Conservation (phyloP, 306 rosid genomes). For the Cyamopsis tetragonoloba region DNA sequence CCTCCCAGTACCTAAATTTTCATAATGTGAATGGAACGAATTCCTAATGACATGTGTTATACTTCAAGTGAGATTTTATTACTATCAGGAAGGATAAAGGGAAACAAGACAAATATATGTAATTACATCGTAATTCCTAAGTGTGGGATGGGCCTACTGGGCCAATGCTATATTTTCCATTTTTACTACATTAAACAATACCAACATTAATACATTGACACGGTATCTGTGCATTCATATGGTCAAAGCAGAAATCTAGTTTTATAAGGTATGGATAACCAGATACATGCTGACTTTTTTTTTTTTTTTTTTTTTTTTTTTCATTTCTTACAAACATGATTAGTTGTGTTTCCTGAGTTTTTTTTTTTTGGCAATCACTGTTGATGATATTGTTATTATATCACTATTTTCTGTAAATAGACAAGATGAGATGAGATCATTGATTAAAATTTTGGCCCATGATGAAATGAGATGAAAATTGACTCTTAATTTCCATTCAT, state of each 20-base stretch:
- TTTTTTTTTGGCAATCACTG: background rate
- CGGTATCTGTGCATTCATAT: constrained; percentile 9
- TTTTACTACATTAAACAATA: too few species aligned
- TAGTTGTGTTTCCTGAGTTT: background rate
- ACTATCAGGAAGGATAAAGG: too few species aligned
- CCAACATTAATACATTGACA: too few species aligned
- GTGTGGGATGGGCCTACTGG: too few species aligned
- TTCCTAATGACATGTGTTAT: too few species aligned
- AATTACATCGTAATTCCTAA: too few species aligned
- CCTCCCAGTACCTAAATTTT: too few species aligned
- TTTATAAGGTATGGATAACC: background rate
- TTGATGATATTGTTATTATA: background rate
- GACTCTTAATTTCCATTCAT: background rate
- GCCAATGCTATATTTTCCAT: too few species aligned
- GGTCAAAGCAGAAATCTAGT: constrained; percentile 6
- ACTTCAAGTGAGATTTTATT: too few species aligned
- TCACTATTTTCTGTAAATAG: constrained; percentile 3
- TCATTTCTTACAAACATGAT: background rate
- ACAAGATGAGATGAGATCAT: background rate
- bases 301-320: background rate
- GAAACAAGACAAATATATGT: too few species aligned
- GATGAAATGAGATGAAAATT: background rate
- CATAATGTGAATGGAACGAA: too few species aligned
- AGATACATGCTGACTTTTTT: background rate
- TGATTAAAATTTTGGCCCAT: background rate